phyloP scores from a whole-genome alignment of 257 asterid species.

The Nicotiana noctiflora region DNA sequence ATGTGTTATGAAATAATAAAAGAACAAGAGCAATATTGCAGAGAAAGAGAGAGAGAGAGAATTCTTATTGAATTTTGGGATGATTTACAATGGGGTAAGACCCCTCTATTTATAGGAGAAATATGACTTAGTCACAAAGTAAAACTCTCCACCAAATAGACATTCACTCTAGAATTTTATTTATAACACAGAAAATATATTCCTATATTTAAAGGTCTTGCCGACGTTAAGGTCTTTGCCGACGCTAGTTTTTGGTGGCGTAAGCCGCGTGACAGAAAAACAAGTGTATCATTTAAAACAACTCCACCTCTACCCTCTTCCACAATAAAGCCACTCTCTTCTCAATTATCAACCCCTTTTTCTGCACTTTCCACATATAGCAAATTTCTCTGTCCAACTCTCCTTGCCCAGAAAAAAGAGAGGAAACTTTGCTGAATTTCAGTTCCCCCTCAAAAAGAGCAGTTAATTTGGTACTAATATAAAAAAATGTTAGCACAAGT shows the following conservation, averaged over 20 bases:
- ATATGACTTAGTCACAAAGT: no score
- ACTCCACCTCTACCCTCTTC: neutral
- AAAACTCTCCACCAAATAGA: no score
- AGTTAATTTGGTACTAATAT: neutral
- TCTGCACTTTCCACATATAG: no score
- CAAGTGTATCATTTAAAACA: neutral
- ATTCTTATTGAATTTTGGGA: no score
- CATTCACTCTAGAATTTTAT: no score
- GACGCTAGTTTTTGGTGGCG: neutral
- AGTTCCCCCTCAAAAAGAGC: neutral
- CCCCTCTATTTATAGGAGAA: no score
- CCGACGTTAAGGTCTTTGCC: neutral
- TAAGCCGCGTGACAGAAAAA: neutral
- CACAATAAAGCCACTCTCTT: neutral
- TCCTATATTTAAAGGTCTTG: neutral
- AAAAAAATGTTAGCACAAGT: slow-evolving; percentile 25
- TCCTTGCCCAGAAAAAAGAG: no score
- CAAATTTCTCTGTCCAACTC: neutral
- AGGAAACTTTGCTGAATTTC: neutral
- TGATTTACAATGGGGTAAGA: no score
- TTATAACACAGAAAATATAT: no score
- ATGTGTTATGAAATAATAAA: no score
- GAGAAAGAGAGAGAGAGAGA: no score
- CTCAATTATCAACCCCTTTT: neutral
- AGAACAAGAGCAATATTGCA: no score